Base-by-base conservation (phyloP, 306 rosid species). In the Prunus salicina region DNA sequence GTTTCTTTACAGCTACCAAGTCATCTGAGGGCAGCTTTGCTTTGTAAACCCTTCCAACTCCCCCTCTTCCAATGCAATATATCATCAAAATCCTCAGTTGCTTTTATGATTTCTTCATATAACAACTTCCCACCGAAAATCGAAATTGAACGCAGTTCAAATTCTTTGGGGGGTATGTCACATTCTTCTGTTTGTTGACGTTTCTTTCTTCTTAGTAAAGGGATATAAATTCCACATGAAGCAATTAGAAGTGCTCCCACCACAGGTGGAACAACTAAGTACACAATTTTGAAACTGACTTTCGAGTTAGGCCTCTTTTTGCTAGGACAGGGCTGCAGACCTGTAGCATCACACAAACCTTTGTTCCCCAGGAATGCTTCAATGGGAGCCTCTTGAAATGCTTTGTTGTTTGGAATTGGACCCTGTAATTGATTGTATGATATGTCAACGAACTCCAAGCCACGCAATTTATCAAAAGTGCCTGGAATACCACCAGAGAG, bases 1-100 rank as follows among this genome's bases (percentile, higher is more conserved):
- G 82, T 34, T 51, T 85, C 80, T 82, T 85, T 2, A 85, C 84
- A 16, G 86, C 89, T 1, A 85, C 84, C 27, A 73, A 14, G 32
- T 74, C 58, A 18, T 50, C 75, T 41, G 76, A 63, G 11, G 86
- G 67, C 16, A 82, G 78, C 63, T 72, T 71, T 28, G 82, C 89
- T 71, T 45, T 79, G 73, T 82, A 82, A 27, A 82, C 86, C 11
- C 19, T 82, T 56, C 86, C 89, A 18, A 28, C 24, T 64, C 78
- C 80, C 67, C 89, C 86, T 2, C 50, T 38, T 13, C 89, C 89
- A 7, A 85, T 75, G 75, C 82, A 82, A 68, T 76, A 64, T 27
- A 9, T 52, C 28, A 51, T 76, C n/a, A 19, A 85, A 85, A 69
- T 72, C 69, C 62, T 70, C 78, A 12, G 87, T 83, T 16, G 87